phyloP scores from a whole-genome alignment of 768 basidiomycete genomes.

The Russula sp. region DNA sequence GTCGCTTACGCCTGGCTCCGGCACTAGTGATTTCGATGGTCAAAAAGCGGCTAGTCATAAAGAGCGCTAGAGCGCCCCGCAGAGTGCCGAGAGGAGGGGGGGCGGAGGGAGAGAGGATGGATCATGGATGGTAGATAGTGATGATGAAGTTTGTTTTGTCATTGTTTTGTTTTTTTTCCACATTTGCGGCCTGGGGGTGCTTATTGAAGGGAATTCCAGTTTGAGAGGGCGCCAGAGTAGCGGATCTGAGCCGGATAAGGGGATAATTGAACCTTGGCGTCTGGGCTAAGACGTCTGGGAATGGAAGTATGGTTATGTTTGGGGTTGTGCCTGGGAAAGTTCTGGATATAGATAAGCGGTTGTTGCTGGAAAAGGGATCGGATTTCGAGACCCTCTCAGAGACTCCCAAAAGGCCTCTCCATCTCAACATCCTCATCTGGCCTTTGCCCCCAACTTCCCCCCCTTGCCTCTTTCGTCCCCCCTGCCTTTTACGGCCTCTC shows the following conservation, averaged over 20 bases:
- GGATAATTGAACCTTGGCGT: conserved; percentile 29
- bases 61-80: conserved; percentile 28
- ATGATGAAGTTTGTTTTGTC: conserved; percentile 11
- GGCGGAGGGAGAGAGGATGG: conserved; percentile 10
- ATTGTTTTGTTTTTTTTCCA: background rate
- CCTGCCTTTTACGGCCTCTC: conserved; percentile 32
- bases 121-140: conserved; percentile 16
- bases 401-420: conserved; percentile 29
- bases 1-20: background rate
- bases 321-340: conserved; percentile 32
- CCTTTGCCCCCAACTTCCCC: conserved; percentile 28
- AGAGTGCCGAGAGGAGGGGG: conserved; percentile 13
- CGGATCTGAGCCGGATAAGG: conserved; percentile 28
- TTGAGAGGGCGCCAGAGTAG: conserved; percentile 17
- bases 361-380: conserved; percentile 32
- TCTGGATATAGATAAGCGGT: conserved; percentile 34
- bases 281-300: conserved; percentile 29
- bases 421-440: conserved; percentile 27
- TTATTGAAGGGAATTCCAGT: conserved; percentile 16
- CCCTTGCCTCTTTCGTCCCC: conserved; percentile 33
- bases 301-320: conserved; percentile 31
- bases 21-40: conserved; percentile 20
- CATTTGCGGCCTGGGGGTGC: conserved; percentile 11
- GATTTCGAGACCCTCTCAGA: conserved; percentile 31
- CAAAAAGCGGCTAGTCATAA: conserved; percentile 24